A percentile compares a stretch with the other conserved stretches of the same genome.
phyloP scores from a whole-genome alignment of 352 stramenopile species.

The Phytophthora pini region DNA sequence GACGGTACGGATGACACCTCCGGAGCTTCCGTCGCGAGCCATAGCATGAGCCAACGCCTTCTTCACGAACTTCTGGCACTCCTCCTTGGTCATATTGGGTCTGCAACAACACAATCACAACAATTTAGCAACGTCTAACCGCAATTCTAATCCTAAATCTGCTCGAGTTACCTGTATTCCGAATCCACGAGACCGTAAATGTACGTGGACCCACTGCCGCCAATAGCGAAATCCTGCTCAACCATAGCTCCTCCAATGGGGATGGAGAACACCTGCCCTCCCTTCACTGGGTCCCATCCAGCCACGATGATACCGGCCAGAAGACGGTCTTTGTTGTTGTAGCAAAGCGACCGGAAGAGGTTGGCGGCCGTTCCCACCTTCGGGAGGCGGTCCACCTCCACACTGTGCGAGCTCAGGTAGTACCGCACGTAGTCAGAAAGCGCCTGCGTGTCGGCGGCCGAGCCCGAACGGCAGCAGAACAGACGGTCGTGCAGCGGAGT shows the following conservation, averaged over 20 bases:
- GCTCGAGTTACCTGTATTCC: conserved; percentile 79
- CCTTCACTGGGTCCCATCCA: conserved; percentile 97
- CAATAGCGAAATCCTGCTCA: conserved; percentile 97
- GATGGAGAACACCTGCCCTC: conserved; percentile 96
- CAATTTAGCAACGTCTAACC: too few species aligned
- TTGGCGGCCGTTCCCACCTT: conserved; percentile 98
- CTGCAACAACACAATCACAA: conserved; percentile 29
- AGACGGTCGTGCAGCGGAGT: conserved; percentile 97
- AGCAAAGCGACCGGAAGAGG: conserved; percentile 96
- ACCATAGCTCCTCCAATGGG: conserved; percentile 96
- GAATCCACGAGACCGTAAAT: conserved; percentile 98
- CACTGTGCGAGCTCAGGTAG: conserved; percentile 78
- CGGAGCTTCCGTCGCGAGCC: conserved; percentile 98
- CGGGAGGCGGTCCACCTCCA: conserved; percentile 90
- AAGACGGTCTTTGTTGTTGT: conserved; percentile 98
- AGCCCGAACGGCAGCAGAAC: conserved; percentile 97
- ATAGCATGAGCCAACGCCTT: conserved; percentile 97
- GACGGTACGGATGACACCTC: conserved; percentile 97
- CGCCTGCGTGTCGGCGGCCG: conserved; percentile 97
- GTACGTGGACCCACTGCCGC: conserved; percentile 97
- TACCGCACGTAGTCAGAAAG: conserved; percentile 85
- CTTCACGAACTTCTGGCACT: conserved; percentile 95
- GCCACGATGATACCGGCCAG: conserved; percentile 97
- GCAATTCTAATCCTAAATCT: neutral
- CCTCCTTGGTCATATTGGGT: conserved; percentile 96